Conservation (phyloP, 1,284 basidiomycete genomes). For the Ceratorhiza oryzae-sativae region DNA sequence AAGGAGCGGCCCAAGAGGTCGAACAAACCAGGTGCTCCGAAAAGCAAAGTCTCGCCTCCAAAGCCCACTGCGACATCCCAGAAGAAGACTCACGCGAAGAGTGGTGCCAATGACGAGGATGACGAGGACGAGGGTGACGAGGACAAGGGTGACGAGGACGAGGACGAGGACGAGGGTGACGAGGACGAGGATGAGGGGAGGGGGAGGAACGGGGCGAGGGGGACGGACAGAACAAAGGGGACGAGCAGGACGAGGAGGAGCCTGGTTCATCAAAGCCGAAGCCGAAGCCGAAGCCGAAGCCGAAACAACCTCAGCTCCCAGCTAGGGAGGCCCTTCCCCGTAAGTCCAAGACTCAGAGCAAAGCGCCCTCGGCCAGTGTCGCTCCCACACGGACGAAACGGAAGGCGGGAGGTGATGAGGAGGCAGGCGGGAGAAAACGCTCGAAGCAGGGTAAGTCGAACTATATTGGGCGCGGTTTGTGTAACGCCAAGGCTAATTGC, state of each 20-base stretch:
- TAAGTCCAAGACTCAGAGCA: neutral
- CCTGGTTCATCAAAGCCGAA: neutral
- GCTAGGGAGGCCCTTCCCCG: neutral
- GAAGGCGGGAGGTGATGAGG: neutral
- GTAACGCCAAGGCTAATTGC: neutral
- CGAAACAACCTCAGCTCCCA: neutral
- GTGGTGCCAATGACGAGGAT: too few species aligned
- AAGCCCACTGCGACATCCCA: neutral
- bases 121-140: neutral
- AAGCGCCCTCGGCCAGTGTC: neutral
- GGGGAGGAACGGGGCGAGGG: neutral
- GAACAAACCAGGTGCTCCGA: neutral
- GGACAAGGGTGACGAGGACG: neutral
- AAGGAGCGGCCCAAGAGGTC: neutral
- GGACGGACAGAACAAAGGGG: neutral
- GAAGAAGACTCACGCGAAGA: too few species aligned
- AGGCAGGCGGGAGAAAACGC: neutral
- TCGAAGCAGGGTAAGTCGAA: neutral
- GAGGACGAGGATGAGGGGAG: neutral
- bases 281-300: too few species aligned
- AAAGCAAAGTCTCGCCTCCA: neutral
- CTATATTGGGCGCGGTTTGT: neutral
- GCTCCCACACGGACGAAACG: neutral
- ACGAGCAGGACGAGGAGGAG: neutral
- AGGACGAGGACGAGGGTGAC: too few species aligned